Conservation (phyloP, 352 stramenopile species). For the Pythium coloratum region DNA sequence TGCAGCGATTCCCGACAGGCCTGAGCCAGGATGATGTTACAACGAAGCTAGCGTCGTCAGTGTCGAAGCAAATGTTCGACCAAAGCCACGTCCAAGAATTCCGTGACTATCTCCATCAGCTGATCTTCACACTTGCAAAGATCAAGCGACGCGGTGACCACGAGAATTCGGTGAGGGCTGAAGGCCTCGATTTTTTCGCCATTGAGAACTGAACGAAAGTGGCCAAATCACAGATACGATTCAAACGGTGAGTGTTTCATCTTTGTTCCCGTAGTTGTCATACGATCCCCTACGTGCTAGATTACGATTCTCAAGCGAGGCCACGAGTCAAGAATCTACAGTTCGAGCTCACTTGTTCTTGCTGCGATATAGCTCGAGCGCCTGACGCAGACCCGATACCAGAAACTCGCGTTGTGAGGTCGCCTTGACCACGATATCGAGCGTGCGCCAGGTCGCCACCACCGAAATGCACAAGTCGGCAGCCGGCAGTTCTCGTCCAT, state of each 20-base stretch:
- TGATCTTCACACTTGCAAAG: conserved; percentile 69
- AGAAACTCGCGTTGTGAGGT: conserved; percentile 58
- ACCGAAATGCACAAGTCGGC: conserved; percentile 59
- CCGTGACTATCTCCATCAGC: conserved; percentile 75
- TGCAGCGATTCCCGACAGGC: conserved; percentile 55
- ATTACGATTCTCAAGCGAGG: conserved; percentile 1
- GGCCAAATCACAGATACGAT: neutral
- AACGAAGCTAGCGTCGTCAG: conserved; percentile 39
- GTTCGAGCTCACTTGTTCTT: conserved; percentile 20
- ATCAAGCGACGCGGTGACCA: conserved; percentile 48
- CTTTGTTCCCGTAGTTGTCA: neutral
- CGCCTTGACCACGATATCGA: conserved; percentile 58
- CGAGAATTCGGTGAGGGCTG: conserved; percentile 49
- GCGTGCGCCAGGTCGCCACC: conserved; percentile 55
- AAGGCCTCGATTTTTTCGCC: conserved; percentile 58
- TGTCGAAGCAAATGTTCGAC: conserved; percentile 65
- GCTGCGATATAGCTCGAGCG: conserved; percentile 22
- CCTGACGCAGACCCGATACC: conserved; percentile 37
- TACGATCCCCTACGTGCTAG: conserved; percentile 2
- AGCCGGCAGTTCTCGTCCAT: conserved; percentile 29
- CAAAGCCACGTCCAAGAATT: conserved; percentile 71
- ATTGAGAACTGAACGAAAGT: conserved; percentile 36
- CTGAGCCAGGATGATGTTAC: conserved; percentile 56
- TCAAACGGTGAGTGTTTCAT: neutral
- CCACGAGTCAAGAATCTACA: neutral